Percentiles rank a stretch among this genome's conserved stretches.
These are phyloP conservation scores for Russula sp. DNA, from an alignment of 768 basidiomycete species.

Conservation along the genomic window DNA sequence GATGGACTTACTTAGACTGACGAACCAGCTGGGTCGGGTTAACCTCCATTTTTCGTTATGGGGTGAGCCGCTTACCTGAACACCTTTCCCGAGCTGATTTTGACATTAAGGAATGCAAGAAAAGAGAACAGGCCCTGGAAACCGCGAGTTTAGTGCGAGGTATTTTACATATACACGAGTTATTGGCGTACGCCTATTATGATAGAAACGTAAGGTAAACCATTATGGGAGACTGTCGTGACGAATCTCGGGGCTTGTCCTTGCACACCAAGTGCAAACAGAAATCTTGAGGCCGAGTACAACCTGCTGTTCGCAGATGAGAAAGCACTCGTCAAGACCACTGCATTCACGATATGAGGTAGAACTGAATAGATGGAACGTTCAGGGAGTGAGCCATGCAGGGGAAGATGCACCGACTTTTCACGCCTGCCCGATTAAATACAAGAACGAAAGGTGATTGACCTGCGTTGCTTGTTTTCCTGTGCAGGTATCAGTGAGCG, in stretches of 20 bases:
- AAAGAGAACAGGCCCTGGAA: slow-evolving; percentile 26
- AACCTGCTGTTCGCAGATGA: slow-evolving; percentile 31
- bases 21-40: slow-evolving; percentile 23
- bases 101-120: slow-evolving; percentile 27
- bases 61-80: slow-evolving; percentile 18
- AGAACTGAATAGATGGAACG: slow-evolving; percentile 15
- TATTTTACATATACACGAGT: neutral
- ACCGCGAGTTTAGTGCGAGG: neutral
- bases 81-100: slow-evolving; percentile 20
- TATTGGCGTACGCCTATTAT: slow-evolving; percentile 13
- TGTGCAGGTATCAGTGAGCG: slow-evolving; percentile 3
- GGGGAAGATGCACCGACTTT: slow-evolving; percentile 13
- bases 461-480: slow-evolving; percentile 26
- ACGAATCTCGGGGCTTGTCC: slow-evolving; percentile 27
- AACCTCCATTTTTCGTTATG: neutral
- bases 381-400: neutral
- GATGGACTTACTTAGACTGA: slow-evolving; percentile 23
- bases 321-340: slow-evolving; percentile 27
- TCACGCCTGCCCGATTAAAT: slow-evolving; percentile 28
- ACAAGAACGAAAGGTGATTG: slow-evolving; percentile 30
- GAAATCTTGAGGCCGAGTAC: slow-evolving; percentile 26
- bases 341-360: slow-evolving; percentile 29
- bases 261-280: slow-evolving; percentile 27
- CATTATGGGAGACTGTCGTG: slow-evolving; percentile 17
- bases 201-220: slow-evolving; percentile 28